Conservation (phyloP, 2,329 filamentous ascomycete species). For the Pestalotiopsis fici region DNA sequence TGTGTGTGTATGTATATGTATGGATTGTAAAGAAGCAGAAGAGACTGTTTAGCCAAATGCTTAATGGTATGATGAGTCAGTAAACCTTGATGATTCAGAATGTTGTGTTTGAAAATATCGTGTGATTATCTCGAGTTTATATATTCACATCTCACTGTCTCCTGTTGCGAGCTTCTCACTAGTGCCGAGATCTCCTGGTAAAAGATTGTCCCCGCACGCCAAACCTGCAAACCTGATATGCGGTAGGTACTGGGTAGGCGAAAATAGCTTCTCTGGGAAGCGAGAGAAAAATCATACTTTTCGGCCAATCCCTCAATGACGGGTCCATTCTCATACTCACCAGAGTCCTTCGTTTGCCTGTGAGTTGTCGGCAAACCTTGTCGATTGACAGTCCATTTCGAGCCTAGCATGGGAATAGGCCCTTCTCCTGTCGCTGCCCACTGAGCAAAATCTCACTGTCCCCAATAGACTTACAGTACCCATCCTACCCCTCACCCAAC, state of each 20-base stretch:
- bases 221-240: background rate
- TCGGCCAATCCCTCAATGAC: background rate
- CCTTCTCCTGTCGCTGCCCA: too few species aligned
- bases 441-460: too few species aligned
- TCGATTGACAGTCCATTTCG: background rate
- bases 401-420: background rate
- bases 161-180: background rate
- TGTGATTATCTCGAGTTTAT: constrained; percentile 1
- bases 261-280: background rate
- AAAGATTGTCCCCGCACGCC: background rate
- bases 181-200: background rate
- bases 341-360: background rate
- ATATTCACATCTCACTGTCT: background rate
- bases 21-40: background rate
- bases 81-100: background rate
- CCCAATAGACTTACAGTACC: too few species aligned
- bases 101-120: background rate
- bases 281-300: background rate
- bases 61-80: background rate
- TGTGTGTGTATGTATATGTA: background rate
- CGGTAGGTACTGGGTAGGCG: background rate
- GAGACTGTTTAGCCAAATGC: background rate
- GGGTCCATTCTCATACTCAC: background rate
- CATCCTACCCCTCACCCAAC: background rate
- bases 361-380: background rate